These are phyloP conservation scores for Jaltomata sinuosa DNA, from an alignment of 257 asterid genomes.

Conservation along the genomic window DNA sequence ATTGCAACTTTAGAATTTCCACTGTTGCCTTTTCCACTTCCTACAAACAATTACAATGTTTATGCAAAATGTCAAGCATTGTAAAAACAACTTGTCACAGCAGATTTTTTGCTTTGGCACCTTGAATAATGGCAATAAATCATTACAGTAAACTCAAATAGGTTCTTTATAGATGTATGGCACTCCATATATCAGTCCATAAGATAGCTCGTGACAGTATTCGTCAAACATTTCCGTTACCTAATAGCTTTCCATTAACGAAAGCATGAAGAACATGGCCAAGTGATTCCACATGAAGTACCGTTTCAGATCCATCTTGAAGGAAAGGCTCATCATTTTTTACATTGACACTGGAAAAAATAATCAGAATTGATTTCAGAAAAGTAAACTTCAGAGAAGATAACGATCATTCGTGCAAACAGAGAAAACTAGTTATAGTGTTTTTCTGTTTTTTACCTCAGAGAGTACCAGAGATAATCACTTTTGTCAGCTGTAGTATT, in stretches of 20 bases:
- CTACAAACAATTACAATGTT: conserved; percentile 19
- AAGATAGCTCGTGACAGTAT: neutral
- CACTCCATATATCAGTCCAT: neutral
- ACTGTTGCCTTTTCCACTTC: conserved; percentile 53
- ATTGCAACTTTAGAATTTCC: conserved; percentile 33
- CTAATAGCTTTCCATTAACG: conserved; percentile 70
- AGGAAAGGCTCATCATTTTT: conserved; percentile 49
- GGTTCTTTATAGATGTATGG: neutral
- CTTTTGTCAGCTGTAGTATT: conserved; percentile 77
- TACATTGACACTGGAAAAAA: conserved; percentile 35
- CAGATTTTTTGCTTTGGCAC: neutral
- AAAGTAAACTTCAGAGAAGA: neutral
- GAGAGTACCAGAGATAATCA: conserved; percentile 81
- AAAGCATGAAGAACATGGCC: conserved; percentile 70
- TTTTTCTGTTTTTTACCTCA: conserved; percentile 32
- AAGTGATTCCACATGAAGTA: conserved; percentile 59
- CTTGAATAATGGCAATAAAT: neutral
- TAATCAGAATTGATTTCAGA: neutral
- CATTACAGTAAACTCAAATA: neutral
- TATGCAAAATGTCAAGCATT: neutral
- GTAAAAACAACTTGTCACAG: neutral
- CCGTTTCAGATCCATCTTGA: conserved; percentile 49
- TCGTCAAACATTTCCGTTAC: conserved; percentile 20
- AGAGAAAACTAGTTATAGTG: neutral
- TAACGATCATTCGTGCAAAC: neutral